A percentile compares a stretch with the other conserved stretches of the same genome.
Evolutionary conservation across 2,329 filamentous ascomycete genomes (phyloP).

Genomic region (Fusarium luffae): DNA sequence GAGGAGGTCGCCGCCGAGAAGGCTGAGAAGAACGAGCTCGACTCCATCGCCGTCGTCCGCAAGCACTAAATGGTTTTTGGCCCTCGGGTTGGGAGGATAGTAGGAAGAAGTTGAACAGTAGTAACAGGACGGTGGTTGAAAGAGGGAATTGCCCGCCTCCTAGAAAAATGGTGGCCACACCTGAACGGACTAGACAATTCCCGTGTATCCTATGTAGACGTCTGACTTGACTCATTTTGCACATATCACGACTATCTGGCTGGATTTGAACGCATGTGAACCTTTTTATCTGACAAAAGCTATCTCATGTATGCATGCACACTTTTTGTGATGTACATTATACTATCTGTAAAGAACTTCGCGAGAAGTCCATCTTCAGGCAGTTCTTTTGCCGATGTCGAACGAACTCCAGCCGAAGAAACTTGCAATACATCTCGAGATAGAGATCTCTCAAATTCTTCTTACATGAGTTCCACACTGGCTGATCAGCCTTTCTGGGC

Average conservation of each 20-base stretch:
- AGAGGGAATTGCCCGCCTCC: conserved; percentile 40
- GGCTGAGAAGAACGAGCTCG: conserved; percentile 64
- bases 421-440: conserved; percentile 16
- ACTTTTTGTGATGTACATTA: conserved; percentile 44
- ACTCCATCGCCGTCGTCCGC: conserved; percentile 63
- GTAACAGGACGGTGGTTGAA: conserved; percentile 36
- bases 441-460: conserved; percentile 18
- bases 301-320: conserved; percentile 41
- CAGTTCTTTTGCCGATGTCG: conserved; percentile 26
- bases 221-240: conserved; percentile 47
- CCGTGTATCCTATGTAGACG: conserved; percentile 52
- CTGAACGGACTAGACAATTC: conserved; percentile 47
- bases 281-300: conserved; percentile 21
- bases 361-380: conserved; percentile 16
- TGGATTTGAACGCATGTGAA: conserved; percentile 29
- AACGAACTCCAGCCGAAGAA: conserved; percentile 14
- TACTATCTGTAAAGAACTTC: conserved; percentile 26
- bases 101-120: conserved; percentile 26
- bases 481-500: conserved; percentile 31
- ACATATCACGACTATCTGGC: conserved; percentile 16
- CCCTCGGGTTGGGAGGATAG: conserved; percentile 14
- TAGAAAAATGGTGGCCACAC: conserved; percentile 37
- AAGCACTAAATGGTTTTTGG: conserved; percentile 54
- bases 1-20: conserved; percentile 61
- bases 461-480: conserved; percentile 27